Percentiles rank a stretch among this genome's conserved stretches.
Conservation (phyloP, 805 yeast genomes). For the Jamesozyma rosinii region DNA sequence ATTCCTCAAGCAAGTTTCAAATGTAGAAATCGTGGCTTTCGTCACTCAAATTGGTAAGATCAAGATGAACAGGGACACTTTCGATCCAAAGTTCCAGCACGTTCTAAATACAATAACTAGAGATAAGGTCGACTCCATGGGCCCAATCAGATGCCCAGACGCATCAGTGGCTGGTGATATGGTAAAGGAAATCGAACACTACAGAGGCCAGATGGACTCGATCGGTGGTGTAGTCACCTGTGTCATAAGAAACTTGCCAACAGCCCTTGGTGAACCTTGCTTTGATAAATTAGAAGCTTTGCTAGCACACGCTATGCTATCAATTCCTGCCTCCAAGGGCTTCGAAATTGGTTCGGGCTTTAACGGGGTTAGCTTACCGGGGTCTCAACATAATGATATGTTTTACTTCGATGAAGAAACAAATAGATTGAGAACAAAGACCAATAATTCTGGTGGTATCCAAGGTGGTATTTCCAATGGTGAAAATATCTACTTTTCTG, state of each 20-base stretch:
- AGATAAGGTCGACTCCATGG: slow-evolving; percentile 76
- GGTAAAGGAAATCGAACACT: slow-evolving; percentile 79
- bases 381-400: slow-evolving; percentile 89
- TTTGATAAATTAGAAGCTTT: slow-evolving; percentile 93
- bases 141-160: slow-evolving; percentile 93
- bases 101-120: slow-evolving; percentile 71
- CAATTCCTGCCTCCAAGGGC: slow-evolving; percentile 96
- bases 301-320: slow-evolving; percentile 95
- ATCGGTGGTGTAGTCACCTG: slow-evolving; percentile 98
- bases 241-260: slow-evolving; percentile 86
- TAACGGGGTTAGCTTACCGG: slow-evolving; percentile 79
- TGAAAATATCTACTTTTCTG: slow-evolving; percentile 85
- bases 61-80: slow-evolving; percentile 65
- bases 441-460: slow-evolving; percentile 92
- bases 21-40: slow-evolving; percentile 91
- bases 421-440: slow-evolving; percentile 67
- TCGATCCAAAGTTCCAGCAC: slow-evolving; percentile 53
- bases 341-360: slow-evolving; percentile 97
- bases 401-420: slow-evolving; percentile 54
- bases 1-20: slow-evolving; percentile 62
- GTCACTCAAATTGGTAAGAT: slow-evolving; percentile 86
- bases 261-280: slow-evolving; percentile 96
- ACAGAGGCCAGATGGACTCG: slow-evolving; percentile 80
- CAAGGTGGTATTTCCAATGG: slow-evolving; percentile 98
- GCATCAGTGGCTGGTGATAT: slow-evolving; percentile 58